phyloP scores from a whole-genome alignment of 352 stramenopile genomes.

The Halophytophthora polymorphica region DNA sequence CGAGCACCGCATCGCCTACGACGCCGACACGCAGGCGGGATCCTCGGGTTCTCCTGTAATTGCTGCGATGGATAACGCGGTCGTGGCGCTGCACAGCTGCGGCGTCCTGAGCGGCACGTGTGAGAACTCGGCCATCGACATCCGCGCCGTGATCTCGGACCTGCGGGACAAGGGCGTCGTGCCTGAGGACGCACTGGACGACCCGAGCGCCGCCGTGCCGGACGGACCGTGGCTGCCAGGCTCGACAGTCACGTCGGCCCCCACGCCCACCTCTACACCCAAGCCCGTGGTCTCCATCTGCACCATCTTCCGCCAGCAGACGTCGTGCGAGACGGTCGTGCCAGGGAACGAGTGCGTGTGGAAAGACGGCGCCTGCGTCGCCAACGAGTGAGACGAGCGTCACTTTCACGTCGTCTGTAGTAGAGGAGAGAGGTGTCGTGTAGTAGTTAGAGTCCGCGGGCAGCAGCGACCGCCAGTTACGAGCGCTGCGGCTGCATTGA shows the following conservation, averaged over 20 bases:
- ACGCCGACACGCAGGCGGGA: conserved; percentile 33
- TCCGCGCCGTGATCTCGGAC: conserved; percentile 32
- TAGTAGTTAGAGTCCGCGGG: background rate
- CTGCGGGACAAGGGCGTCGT: conserved; percentile 23
- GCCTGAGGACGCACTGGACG: conserved; percentile 21
- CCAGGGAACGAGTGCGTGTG: conserved; percentile 24
- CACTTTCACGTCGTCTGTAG: background rate
- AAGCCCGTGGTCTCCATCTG: conserved; percentile 25
- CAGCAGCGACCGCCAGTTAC: no score
- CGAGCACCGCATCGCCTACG: conserved; percentile 34
- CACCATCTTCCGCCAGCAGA: conserved; percentile 24
- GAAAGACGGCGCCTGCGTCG: conserved; percentile 12
- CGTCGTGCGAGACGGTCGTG: conserved; percentile 27
- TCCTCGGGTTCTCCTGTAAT: conserved; percentile 48
- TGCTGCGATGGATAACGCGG: conserved; percentile 33
- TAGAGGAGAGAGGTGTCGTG: background rate
- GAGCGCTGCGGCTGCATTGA: background rate
- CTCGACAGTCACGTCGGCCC: conserved; percentile 9
- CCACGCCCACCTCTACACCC: conserved; percentile 25
- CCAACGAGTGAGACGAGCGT: conserved; percentile 10
- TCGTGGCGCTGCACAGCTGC: conserved; percentile 51
- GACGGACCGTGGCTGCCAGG: conserved; percentile 24
- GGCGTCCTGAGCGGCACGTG: conserved; percentile 23
- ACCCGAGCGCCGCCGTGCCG: conserved; percentile 14
- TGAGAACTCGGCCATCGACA: conserved; percentile 31